phyloP scores from a whole-genome alignment of 1,284 basidiomycete genomes.

The Phaffia rhodozyma region DNA sequence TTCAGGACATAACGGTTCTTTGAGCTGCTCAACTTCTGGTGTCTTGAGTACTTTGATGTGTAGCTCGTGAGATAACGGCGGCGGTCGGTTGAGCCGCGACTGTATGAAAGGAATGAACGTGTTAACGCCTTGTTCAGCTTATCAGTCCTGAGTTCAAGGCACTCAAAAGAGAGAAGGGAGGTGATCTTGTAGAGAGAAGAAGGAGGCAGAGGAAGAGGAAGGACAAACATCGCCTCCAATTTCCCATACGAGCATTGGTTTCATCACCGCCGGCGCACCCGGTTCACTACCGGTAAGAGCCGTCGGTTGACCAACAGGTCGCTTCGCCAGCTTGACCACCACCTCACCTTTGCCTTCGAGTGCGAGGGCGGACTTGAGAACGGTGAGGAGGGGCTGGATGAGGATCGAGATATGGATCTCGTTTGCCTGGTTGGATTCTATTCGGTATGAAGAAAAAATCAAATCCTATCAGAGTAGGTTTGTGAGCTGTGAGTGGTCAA shows the following conservation, averaged over 20 bases:
- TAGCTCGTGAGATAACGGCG: conserved; percentile 33
- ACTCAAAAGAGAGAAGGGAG: background rate
- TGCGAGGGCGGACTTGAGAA: conserved; percentile 46
- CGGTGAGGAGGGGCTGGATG: conserved; percentile 50
- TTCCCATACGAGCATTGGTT: conserved; percentile 51
- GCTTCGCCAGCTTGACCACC: conserved; percentile 66
- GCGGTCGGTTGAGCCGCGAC: background rate
- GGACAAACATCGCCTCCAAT: conserved; percentile 22
- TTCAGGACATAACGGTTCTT: conserved; percentile 74
- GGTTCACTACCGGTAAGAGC: conserved; percentile 27
- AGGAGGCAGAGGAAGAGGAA: background rate
- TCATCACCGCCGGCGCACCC: conserved; percentile 43
- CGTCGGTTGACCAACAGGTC: background rate
- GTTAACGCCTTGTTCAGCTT: background rate
- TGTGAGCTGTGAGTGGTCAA: conserved; percentile 24
- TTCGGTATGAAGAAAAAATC: conserved; percentile 67
- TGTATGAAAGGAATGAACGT: background rate
- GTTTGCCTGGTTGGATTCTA: conserved; percentile 64
- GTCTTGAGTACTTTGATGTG: conserved; percentile 54
- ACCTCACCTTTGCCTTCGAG: conserved; percentile 40
- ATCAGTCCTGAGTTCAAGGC: background rate
- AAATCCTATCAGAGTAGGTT: conserved; percentile 46
- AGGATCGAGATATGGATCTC: conserved; percentile 62
- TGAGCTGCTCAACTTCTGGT: conserved; percentile 54
- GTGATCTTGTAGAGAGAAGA: too few species aligned